Evolutionary conservation across 2,329 filamentous ascomycete species (phyloP), one percentile per base, ranked within the genome.

Genomic region (Pseudogymnoascus sp.): DNA sequence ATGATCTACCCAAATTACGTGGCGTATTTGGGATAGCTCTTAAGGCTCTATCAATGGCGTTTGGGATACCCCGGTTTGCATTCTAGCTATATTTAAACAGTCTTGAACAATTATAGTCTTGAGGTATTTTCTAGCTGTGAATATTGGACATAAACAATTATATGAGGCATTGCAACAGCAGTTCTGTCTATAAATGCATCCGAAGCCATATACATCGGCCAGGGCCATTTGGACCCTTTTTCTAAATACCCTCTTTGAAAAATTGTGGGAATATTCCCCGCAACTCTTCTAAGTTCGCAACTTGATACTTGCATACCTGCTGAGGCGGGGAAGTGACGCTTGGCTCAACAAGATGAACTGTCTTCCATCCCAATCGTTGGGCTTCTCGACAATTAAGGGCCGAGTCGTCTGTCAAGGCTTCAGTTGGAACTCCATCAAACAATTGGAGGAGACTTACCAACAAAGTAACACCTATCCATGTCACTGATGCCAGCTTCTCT

Each of bases 301-400:
- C 88, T 70, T 92, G 86, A 71, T 88, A 83, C 67, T 89, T 82
- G 35, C 86, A 86, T 3, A 87, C 86, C 62, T 81, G 83, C 4
- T 77, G 79, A 19, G 74, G 72, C 1, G 91, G 92, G 8, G 79
- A 71, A 13, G 81, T 75, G 33, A 90, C 78, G 5, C 81, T 82
- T 34, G 89, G 84, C 70, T 97, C 94, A 5, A 97, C 84, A 19
- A 96, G 79, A 73, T 97, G 94, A 5, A 82, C 88, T 0, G 87
- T 84, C 10, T 83, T 89, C 94, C 94, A 99, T 18, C 94, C 94
- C 63, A 92, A 80, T 33, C 83, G 82, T 64, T 88, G 80, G 0
- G 91, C 90, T 63, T 85, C 85, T 64, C 78, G 81, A 71, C 89
- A 95, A 70, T 99, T 99, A 64, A 85, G 73, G 61, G 83, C 84